Conservation (phyloP, 2,329 filamentous ascomycete genomes). For the Aureobasidium melanogenum region DNA sequence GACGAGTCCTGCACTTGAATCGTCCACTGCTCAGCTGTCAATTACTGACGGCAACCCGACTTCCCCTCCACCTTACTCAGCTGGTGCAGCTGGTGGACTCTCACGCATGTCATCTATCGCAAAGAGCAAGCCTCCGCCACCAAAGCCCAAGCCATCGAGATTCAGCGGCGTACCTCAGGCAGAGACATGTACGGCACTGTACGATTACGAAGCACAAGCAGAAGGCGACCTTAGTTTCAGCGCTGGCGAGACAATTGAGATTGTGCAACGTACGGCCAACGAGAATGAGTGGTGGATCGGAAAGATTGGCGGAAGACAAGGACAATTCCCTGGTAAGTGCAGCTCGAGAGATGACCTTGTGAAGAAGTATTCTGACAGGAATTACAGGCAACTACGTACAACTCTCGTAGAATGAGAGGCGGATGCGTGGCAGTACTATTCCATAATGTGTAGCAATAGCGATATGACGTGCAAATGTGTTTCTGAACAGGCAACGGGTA, state of each 20-base stretch:
- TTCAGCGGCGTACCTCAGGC: slow-evolving; percentile 55
- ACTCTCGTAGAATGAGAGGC: neutral
- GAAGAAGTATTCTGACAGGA: neutral
- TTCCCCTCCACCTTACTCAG: slow-evolving; percentile 33
- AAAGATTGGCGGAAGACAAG: slow-evolving; percentile 66
- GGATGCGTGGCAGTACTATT: neutral
- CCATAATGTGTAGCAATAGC: neutral
- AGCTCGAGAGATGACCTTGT: neutral
- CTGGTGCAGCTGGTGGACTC: slow-evolving; percentile 12
- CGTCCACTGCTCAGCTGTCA: slow-evolving; percentile 2
- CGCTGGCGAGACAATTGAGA: slow-evolving; percentile 83
- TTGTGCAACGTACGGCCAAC: slow-evolving; percentile 72
- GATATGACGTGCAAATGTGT: neutral
- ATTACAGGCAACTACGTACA: slow-evolving; percentile 4
- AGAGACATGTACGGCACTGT: slow-evolving; percentile 82
- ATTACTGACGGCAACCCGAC: slow-evolving; percentile 17
- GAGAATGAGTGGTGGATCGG: slow-evolving; percentile 98
- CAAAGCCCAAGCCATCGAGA: slow-evolving; percentile 58
- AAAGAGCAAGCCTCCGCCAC: slow-evolving; percentile 38
- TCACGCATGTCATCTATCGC: slow-evolving; percentile 11
- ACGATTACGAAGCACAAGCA: slow-evolving; percentile 93
- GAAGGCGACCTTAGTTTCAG: slow-evolving; percentile 89
- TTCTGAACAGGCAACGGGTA: neutral
- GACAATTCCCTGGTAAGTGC: slow-evolving; percentile 84
- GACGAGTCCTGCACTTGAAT: slow-evolving; percentile 16